A percentile compares a stretch with the other conserved stretches of the same genome.
Evolutionary conservation across 169 alveolate species (phyloP).

Genomic region (Plasmodium billcollinsi): DNA sequence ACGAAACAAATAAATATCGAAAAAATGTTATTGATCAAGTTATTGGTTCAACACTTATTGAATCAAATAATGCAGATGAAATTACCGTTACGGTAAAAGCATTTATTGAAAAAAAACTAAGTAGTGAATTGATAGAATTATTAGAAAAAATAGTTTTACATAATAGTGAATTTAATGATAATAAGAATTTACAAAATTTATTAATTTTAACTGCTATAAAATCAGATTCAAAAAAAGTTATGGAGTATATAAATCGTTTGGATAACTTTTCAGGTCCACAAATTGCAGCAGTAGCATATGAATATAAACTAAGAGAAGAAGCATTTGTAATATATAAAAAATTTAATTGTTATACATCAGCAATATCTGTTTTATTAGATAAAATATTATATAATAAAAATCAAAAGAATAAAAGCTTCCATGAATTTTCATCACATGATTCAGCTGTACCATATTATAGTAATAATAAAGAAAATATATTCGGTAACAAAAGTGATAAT

Average conservation of each 20-base stretch:
- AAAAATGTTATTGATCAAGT: constrained; percentile 97
- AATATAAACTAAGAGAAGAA: constrained; percentile 89
- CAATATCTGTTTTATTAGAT: constrained; percentile 94
- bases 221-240: constrained; percentile 83
- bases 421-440: constrained; percentile 6
- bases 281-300: constrained; percentile 95
- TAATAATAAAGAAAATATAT: constrained; percentile 1
- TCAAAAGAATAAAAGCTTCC: neutral
- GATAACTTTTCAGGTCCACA: constrained; percentile 97
- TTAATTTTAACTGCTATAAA: constrained; percentile 85
- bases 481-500: neutral
- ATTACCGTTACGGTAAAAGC: constrained; percentile 98
- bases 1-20: constrained; percentile 93
- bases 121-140: constrained; percentile 95
- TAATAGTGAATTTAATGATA: constrained; percentile 95
- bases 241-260: constrained; percentile 95
- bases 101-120: constrained; percentile 98
- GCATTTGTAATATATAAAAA: constrained; percentile 95
- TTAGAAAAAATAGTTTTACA: constrained; percentile 82
- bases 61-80: constrained; percentile 96
- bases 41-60: constrained; percentile 96
- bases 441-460: constrained; percentile 6
- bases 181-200: constrained; percentile 93
- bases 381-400: constrained; percentile 69
- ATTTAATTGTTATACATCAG: constrained; percentile 93